Evolutionary conservation across 768 basidiomycete species (phyloP).

Genomic region (Hericium alpestre): DNA sequence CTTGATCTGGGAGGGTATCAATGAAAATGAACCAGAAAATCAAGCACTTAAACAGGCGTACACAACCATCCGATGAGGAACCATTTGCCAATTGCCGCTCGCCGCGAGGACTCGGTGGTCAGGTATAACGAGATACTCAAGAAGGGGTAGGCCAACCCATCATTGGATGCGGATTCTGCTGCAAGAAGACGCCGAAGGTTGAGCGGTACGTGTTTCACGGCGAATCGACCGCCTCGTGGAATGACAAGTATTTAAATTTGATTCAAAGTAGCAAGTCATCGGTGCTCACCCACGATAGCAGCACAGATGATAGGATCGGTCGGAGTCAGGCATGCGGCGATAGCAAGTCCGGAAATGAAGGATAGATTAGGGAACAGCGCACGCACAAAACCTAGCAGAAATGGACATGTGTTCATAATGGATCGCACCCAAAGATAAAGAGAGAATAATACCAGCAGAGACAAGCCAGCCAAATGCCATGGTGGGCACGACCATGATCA

Average conservation of each 20-base stretch:
- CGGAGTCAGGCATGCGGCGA: conserved; percentile 84
- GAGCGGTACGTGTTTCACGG: conserved; percentile 54
- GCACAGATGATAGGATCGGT: conserved; percentile 94
- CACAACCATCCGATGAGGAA: conserved; percentile 77
- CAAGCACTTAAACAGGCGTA: conserved; percentile 22
- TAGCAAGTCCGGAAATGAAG: conserved; percentile 69
- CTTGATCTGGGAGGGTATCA: conserved; percentile 46
- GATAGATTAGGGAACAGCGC: conserved; percentile 61
- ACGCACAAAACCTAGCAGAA: conserved; percentile 45
- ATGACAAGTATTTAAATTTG: not conserved
- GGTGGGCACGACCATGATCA: conserved; percentile 67
- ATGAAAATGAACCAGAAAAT: not conserved
- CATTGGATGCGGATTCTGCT: conserved; percentile 91
- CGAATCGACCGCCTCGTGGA: conserved; percentile 51
- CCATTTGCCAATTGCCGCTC: conserved; percentile 73
- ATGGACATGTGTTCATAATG: too few relatives aligned
- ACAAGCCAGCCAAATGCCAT: conserved; percentile 83
- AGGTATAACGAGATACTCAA: conserved; percentile 80
- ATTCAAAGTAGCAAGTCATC: not conserved
- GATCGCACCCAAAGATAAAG: not conserved
- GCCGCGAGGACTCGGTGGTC: conserved; percentile 52
- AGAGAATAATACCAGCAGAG: conserved; percentile 40
- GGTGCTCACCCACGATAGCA: conserved; percentile 50
- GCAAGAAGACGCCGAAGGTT: conserved; percentile 75
- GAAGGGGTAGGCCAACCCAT: conserved; percentile 93